Base-by-base conservation (phyloP, 768 basidiomycete genomes). In the Gloeostereum incarnatum region DNA sequence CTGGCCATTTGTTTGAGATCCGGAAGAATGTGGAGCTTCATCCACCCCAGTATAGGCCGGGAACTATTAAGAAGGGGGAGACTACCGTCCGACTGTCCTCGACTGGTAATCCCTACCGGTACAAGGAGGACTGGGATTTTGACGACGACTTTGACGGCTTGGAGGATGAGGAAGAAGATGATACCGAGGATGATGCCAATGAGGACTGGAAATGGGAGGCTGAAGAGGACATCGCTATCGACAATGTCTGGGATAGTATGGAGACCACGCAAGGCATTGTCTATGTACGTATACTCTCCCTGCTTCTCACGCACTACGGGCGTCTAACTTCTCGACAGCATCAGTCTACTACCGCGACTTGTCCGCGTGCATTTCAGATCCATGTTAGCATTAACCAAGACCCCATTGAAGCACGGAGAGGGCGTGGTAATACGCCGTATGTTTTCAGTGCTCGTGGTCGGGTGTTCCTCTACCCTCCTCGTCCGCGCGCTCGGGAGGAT, bases 201-300 rank as follows among this genome's bases (percentile, higher is more conserved):
- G 66, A 66, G 4, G 66, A 62, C 6, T 82, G 80, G 73, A 66
- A 62, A 29, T 85, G 81, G 82, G 71, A 75, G 36, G 70, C 75
- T 2, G 83, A 85, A 49, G 78, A 81, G 48, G 81, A 82, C 44
- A 68, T 72, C 34, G 70, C 71, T 0, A 52, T 85, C 10, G 65
- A 52, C 6, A 71, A 75, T 48, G 72, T 71, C 3, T 86, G 81
- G 78, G 65, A 65, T 33, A 65, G 70, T 8, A 56, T 60, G 17
- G 60, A 68, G 31, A 49, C 57, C 1, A 43, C 50, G 2, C 57
- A 58, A n/a, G 82, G 66, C 1, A 70, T 85, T 24, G 55, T 79
- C 39, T 85, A 83, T 50, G 82, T 85, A 49, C 42, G 79, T 65
- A 36, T 46, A 17, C 31, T 2, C 19, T 20, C 10, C 17, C 31